Evolutionary conservation across 768 basidiomycete genomes (phyloP).

Genomic region (Coprinopsis cinerea): DNA sequence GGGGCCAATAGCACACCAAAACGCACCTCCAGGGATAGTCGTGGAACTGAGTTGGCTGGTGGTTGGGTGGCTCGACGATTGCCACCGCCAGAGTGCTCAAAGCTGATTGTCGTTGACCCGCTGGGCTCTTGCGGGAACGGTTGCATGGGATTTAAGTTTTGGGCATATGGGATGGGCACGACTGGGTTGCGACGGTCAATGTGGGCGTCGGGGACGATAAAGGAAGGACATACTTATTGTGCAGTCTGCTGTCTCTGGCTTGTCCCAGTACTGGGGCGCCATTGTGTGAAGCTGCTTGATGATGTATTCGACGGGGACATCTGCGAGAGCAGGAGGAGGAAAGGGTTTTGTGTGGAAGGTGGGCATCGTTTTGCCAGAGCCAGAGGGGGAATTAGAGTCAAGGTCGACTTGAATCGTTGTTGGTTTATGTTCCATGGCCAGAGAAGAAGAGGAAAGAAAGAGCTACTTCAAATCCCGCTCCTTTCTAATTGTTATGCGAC

Average conservation of each 20-base stretch:
- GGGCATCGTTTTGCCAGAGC: slow-evolving; percentile 20
- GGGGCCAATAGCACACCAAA: background rate
- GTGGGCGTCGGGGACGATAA: background rate
- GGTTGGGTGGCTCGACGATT: slow-evolving; percentile 47
- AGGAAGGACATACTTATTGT: slow-evolving; percentile 51
- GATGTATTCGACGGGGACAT: slow-evolving; percentile 70
- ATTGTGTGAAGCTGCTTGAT: slow-evolving; percentile 61
- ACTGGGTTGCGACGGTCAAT: slow-evolving; percentile 27
- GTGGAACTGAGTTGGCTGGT: slow-evolving; percentile 41
- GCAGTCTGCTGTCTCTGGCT: slow-evolving; percentile 71
- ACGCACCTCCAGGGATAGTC: slow-evolving; percentile 58
- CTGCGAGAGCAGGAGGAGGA: slow-evolving; percentile 55
- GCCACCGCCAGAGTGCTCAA: slow-evolving; percentile 37
- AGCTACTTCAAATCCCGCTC: background rate
- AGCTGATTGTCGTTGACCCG: slow-evolving; percentile 25
- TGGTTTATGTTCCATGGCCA: slow-evolving; percentile 19
- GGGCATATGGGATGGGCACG: slow-evolving; percentile 43
- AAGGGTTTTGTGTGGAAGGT: slow-evolving; percentile 54
- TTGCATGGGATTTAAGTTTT: slow-evolving; percentile 20
- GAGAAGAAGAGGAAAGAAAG: slow-evolving; percentile 5
- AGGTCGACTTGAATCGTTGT: slow-evolving; percentile 27
- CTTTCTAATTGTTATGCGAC: background rate
- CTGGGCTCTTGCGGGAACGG: slow-evolving; percentile 27
- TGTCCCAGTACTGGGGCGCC: slow-evolving; percentile 69
- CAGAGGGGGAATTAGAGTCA: slow-evolving; percentile 31